Conservation (phyloP, 768 basidiomycete genomes). For the Amanita subjunquillea region DNA sequence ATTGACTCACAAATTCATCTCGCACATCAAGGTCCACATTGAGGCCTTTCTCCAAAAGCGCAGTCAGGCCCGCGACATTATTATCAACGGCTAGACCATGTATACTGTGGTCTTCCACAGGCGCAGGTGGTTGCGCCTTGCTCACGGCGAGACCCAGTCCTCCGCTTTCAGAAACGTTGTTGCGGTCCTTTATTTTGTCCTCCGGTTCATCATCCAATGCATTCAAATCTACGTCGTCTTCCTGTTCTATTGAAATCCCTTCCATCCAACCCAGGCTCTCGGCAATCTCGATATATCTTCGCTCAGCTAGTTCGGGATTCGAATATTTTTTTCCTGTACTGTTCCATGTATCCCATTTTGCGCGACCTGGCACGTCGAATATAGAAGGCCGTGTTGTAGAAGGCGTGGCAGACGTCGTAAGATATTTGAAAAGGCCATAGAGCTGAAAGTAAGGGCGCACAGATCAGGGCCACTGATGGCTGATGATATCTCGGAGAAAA, state of each 20-base stretch:
- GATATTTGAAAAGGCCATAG: slow-evolving; percentile 77
- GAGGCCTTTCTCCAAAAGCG: slow-evolving; percentile 31
- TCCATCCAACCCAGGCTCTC: slow-evolving; percentile 58
- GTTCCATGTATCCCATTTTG: slow-evolving; percentile 86
- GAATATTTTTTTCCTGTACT: slow-evolving; percentile 37
- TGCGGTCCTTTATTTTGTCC: slow-evolving; percentile 4
- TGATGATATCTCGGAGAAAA: slow-evolving; percentile 10
- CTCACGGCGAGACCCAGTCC: slow-evolving; percentile 62
- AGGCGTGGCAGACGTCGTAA: slow-evolving; percentile 51
- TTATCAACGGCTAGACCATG: slow-evolving; percentile 60
- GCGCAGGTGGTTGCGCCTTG: slow-evolving; percentile 31
- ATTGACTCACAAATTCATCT: slow-evolving; percentile 62
- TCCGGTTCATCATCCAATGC: slow-evolving; percentile 29
- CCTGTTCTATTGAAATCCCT: slow-evolving; percentile 8
- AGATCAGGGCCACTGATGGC: slow-evolving; percentile 30
- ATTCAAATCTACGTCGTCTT: slow-evolving; percentile 29
- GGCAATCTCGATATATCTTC: slow-evolving; percentile 61
- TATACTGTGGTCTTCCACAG: slow-evolving; percentile 27
- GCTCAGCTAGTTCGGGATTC: slow-evolving; percentile 39
- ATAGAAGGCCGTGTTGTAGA: slow-evolving; percentile 54
- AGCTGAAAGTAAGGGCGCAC: slow-evolving; percentile 35
- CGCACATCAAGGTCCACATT: slow-evolving; percentile 41
- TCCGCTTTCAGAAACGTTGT: slow-evolving; percentile 16
- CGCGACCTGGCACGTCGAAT: slow-evolving; percentile 70
- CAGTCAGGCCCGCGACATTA: slow-evolving; percentile 32